Evolutionary conservation across 345 rosid genomes (phyloP), one percentile per base, ranked within the genome.

Genomic region (Linum lewisii): DNA sequence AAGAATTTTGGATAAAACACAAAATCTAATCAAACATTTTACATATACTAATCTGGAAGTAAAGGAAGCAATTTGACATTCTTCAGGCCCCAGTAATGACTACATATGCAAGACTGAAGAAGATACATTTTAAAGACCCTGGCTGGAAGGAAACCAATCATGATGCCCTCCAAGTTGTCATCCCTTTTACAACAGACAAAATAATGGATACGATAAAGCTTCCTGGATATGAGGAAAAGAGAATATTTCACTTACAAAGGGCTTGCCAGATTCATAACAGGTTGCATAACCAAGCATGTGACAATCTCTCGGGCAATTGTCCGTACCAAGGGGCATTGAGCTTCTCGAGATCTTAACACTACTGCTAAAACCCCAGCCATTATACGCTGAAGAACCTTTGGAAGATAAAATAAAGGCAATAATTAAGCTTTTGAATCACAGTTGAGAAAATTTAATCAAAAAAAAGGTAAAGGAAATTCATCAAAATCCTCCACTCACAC

Each of bases 271-370:
- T 76, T 74, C 88, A 90, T 50, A 61, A 94, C 72, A 66, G 97
- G 99, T 77, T 85, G 96, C 76, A 90, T 22, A 58, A 94, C 90
- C 80, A 90, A 76, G 83, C 97, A 90, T 72, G 99, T 90, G 51
- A 94, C 84, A 24, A 94, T 79, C 78, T 94, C 99, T 71, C 96
- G 78, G 74, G 99, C 92, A 63, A 94, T 82, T 19, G 95, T 76
- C 62, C 88, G 83, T 75, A 94, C 95, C 53, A 94, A 73, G 67
- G 95, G 96, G 66, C 84, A 82, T 63, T 94, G 93, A 78, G 90
- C 90, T 84, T 94, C 99, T 65, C 86, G 86, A 21, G 87, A 87
- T 79, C 87, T 78, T 42, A 94, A 82, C 21, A 90, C 87, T 59
- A 80, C 73, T 54, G 97, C 83, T 73, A 90, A 73, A 73, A 90